These are phyloP conservation scores for Peniophora sp. DNA, from an alignment of 1,284 basidiomycete genomes.

Conservation along the genomic window DNA sequence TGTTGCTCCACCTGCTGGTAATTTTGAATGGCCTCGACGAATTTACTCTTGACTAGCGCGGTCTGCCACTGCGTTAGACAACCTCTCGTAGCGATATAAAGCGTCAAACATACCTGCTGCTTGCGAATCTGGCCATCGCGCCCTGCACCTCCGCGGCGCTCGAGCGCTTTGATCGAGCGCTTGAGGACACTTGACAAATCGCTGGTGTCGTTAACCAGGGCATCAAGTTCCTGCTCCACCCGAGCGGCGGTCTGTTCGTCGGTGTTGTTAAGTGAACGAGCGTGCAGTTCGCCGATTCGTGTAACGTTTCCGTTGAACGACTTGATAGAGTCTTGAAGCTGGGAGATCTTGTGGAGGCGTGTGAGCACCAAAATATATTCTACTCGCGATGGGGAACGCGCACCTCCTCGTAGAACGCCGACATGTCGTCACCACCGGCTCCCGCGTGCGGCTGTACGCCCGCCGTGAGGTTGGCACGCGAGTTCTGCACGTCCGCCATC, in stretches of 20 bases:
- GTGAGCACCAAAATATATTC: background rate
- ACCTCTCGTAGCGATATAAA: conserved; percentile 14
- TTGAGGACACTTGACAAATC: conserved; percentile 69
- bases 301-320: conserved; percentile 66
- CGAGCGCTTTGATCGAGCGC: conserved; percentile 71
- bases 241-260: conserved; percentile 63
- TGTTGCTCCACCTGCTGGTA: conserved; percentile 92
- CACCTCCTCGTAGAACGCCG: conserved; percentile 70
- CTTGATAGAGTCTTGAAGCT: conserved; percentile 64
- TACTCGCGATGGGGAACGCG: conserved; percentile 12
- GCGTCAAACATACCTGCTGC: conserved; percentile 54
- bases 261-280: conserved; percentile 70
- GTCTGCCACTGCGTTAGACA: conserved; percentile 33
- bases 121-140: conserved; percentile 78
- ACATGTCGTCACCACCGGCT: conserved; percentile 49
- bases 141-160: conserved; percentile 62
- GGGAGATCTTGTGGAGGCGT: conserved; percentile 48
- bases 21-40: conserved; percentile 78
- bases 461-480: conserved; percentile 39
- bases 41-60: conserved; percentile 72
- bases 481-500: conserved; percentile 58
- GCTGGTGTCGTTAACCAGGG: conserved; percentile 74
- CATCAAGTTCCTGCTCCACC: conserved; percentile 59
- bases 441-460: conserved; percentile 11
- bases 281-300: conserved; percentile 66